phyloP scores from a whole-genome alignment of 257 asterid genomes.

The Dorcoceras hygrometricum region DNA sequence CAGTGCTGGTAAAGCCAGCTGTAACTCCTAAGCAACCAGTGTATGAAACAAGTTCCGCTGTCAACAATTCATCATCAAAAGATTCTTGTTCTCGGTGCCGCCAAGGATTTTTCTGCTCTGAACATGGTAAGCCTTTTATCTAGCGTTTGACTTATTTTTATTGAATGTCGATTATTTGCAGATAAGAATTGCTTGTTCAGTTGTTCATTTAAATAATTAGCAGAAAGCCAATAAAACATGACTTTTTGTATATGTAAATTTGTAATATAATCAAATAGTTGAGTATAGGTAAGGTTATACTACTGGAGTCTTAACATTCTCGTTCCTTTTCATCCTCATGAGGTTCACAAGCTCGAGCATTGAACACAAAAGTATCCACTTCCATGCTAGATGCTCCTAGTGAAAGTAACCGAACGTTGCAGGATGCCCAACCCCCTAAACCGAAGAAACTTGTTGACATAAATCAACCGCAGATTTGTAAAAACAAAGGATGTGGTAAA shows the following conservation, averaged over 20 bases:
- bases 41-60: slow-evolving; percentile 33
- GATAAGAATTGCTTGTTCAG: not conserved
- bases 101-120: slow-evolving; percentile 92
- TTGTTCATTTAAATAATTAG: not conserved
- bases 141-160: not conserved
- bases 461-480: slow-evolving; percentile 74
- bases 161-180: not conserved
- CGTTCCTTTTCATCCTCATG: slow-evolving; percentile 4
- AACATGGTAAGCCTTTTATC: slow-evolving; percentile 37
- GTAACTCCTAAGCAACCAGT: slow-evolving; percentile 37
- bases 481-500: slow-evolving; percentile 74
- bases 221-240: not conserved
- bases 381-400: slow-evolving; percentile 17
- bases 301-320: not conserved
- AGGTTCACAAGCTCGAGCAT: slow-evolving; percentile 54
- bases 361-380: slow-evolving; percentile 38
- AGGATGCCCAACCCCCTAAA: slow-evolving; percentile 44
- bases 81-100: slow-evolving; percentile 78
- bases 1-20: slow-evolving; percentile 37
- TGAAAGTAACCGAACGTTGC: slow-evolving; percentile 30
- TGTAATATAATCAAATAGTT: not conserved
- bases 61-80: slow-evolving; percentile 37
- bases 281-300: not conserved
- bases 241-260: not conserved
- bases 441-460: slow-evolving; percentile 58